Percentiles rank a stretch among this genome's conserved stretches.
Conservation (phyloP, 306 rosid genomes). For the Trichosanthes cucumerina region DNA sequence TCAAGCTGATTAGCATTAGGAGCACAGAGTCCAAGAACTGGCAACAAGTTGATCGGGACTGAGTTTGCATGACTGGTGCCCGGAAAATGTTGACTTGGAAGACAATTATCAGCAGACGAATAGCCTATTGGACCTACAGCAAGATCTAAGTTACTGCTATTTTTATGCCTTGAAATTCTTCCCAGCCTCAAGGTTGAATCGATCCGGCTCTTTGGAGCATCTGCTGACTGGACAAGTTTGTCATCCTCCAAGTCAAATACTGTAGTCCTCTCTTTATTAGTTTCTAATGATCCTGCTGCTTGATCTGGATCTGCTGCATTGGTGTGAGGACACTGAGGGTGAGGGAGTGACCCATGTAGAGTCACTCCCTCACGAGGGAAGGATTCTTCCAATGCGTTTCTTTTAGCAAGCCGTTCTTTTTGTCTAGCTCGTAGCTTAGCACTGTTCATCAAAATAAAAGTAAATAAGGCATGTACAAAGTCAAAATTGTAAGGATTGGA, state of each 20-base stretch:
- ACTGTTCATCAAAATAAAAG: conserved; percentile 43
- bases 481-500: not conserved
- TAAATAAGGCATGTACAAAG: conserved; percentile 5
- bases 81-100: conserved; percentile 46
- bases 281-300: conserved; percentile 32
- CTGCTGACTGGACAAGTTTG: conserved; percentile 29
- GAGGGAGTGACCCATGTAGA: conserved; percentile 29
- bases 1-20: conserved; percentile 65
- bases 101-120: conserved; percentile 38
- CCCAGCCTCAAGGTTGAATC: conserved; percentile 49
- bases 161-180: conserved; percentile 39
- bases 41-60: conserved; percentile 48
- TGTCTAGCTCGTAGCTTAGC: conserved; percentile 90
- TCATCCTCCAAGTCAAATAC: conserved; percentile 49
- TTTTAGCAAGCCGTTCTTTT: conserved; percentile 65
- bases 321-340: conserved; percentile 23
- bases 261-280: conserved; percentile 40
- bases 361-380: conserved; percentile 32
- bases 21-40: conserved; percentile 94
- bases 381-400: conserved; percentile 43
- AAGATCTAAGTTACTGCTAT: conserved; percentile 40
- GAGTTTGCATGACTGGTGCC: conserved; percentile 31
- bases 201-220: conserved; percentile 31
- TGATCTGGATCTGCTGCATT: conserved; percentile 39
- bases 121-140: conserved; percentile 39